A percentile compares a stretch with the other conserved stretches of the same genome.
phyloP scores from a whole-genome alignment of 176 grass and related monocot species.

The Themeda triandra region DNA sequence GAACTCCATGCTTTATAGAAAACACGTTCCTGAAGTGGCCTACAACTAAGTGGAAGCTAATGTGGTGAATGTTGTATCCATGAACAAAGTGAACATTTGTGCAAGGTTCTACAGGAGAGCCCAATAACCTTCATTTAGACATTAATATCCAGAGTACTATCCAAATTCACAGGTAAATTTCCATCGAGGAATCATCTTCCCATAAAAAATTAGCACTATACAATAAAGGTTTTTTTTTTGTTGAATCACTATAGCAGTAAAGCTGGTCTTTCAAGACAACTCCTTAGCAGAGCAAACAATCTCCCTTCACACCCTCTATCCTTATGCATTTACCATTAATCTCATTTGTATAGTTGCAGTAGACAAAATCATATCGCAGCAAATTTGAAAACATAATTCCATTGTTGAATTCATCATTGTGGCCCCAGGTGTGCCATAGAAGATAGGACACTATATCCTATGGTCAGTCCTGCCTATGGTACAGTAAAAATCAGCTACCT shows the following conservation, averaged over 20 bases:
- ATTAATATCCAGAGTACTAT: neutral
- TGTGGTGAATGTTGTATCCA: neutral
- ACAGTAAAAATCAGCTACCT: neutral
- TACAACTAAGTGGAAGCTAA: neutral
- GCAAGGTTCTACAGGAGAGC: neutral
- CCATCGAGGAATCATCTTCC: neutral
- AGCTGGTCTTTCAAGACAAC: neutral
- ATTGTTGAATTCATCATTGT: neutral
- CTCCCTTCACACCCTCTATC: neutral
- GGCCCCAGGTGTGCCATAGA: neutral
- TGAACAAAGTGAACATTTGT: neutral
- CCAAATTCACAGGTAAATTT: neutral
- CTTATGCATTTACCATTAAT: neutral
- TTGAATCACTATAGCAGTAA: neutral
- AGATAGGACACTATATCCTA: neutral
- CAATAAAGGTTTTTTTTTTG: neutral
- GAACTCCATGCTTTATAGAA: neutral
- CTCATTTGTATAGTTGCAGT: neutral
- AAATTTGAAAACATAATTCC: conserved; percentile 2
- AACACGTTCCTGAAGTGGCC: neutral
- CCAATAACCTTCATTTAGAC: neutral
- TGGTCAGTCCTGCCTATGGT: no score
- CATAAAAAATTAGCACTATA: neutral
- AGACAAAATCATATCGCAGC: neutral
- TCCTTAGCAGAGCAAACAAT: neutral